Conservation (phyloP, 208 protist species). For the Trypanosoma cruzi region DNA sequence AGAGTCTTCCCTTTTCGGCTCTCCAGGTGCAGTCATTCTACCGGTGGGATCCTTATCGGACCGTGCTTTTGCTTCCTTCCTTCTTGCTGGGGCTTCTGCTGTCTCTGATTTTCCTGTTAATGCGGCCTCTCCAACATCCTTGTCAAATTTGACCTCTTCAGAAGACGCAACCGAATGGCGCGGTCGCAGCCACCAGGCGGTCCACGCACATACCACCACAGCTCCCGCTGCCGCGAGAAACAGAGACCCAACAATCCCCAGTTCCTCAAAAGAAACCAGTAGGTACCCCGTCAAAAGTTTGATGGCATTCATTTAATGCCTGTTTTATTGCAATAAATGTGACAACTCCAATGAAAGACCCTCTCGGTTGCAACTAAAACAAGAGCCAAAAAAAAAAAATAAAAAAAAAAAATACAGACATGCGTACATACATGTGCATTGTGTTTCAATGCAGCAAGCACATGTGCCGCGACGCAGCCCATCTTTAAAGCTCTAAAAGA, state of each 20-base stretch:
- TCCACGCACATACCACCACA: background rate
- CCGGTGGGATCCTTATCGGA: background rate
- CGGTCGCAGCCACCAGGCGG: background rate
- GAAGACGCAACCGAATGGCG: background rate
- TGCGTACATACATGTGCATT: too few species aligned
- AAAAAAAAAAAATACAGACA: slow-evolving; percentile 22
- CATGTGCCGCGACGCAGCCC: background rate
- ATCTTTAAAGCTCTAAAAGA: background rate
- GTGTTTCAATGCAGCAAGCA: background rate
- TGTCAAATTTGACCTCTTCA: background rate
- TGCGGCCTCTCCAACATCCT: too few species aligned
- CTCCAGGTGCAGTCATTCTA: background rate
- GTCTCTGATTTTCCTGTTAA: background rate
- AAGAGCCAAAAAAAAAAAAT: slow-evolving; percentile 9
- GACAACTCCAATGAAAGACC: background rate
- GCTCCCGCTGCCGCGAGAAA: background rate
- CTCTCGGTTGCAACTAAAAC: background rate
- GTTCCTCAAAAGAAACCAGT: background rate
- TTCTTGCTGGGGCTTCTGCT: background rate
- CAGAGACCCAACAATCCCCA: background rate
- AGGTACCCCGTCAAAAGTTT: background rate
- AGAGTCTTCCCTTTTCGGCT: background rate
- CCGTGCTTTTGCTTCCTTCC: background rate
- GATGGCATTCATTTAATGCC: background rate
- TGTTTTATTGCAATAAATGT: background rate